Evolutionary conservation across 768 basidiomycete species (phyloP).

Genomic region (Termitomyces sp.): DNA sequence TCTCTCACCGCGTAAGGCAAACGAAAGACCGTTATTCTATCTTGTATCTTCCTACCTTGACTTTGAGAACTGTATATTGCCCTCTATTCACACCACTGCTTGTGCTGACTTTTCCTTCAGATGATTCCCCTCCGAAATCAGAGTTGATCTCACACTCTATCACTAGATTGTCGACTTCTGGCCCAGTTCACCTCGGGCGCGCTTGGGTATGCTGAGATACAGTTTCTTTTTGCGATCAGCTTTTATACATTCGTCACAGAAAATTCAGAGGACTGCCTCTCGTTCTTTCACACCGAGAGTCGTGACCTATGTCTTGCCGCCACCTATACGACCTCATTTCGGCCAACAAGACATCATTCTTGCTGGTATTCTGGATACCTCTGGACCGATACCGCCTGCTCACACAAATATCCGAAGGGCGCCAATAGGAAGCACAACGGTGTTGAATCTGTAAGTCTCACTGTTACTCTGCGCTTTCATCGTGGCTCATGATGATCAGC

Average conservation of each 20-base stretch:
- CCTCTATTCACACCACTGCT: neutral
- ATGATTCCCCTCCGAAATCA: conserved; percentile 37
- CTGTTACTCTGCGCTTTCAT: neutral
- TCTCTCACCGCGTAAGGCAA: conserved; percentile 17
- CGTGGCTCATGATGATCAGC: conserved; percentile 31
- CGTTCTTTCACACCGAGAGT: conserved; percentile 46
- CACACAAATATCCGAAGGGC: conserved; percentile 35
- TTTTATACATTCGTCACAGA: conserved; percentile 22
- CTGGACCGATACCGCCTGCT: conserved; percentile 37
- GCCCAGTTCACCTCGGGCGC: conserved; percentile 20
- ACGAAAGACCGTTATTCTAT: conserved; percentile 36
- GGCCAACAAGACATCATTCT: conserved; percentile 35
- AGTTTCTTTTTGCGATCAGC: neutral
- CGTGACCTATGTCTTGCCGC: conserved; percentile 44
- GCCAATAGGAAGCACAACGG: conserved; percentile 45
- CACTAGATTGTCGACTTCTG: conserved; percentile 18
- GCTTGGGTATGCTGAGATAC: conserved; percentile 38
- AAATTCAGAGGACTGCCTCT: conserved; percentile 28
- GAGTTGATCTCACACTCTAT: conserved; percentile 36
- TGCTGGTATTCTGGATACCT: conserved; percentile 46
- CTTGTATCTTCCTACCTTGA: conserved; percentile 56
- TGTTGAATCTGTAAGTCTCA: conserved; percentile 53
- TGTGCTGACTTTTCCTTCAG: conserved; percentile 20
- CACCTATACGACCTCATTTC: conserved; percentile 33
- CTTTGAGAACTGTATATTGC: conserved; percentile 56